phyloP scores from a whole-genome alignment of 176 grass and related monocot genomes.

The Calamus simplicifolius region DNA sequence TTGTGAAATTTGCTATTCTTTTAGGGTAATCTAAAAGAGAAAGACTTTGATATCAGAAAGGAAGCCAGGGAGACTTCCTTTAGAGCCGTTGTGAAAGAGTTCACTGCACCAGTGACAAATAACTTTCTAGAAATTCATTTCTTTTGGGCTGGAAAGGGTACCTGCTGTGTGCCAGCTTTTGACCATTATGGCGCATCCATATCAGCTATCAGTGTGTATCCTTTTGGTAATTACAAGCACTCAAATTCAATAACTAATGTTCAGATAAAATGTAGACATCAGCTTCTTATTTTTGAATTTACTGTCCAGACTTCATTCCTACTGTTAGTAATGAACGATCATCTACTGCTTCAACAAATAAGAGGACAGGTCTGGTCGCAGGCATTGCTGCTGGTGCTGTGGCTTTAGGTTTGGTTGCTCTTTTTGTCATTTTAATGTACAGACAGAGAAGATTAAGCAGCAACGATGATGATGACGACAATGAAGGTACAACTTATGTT shows the following conservation, averaged over 20 bases:
- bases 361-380: constrained; percentile 7
- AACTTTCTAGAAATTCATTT: constrained; percentile 37
- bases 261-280: not conserved
- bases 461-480: too few relatives aligned
- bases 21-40: too few relatives aligned
- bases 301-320: constrained; percentile 3
- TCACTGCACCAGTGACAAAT: constrained; percentile 16
- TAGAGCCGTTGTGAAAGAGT: constrained; percentile 12
- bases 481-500: not conserved
- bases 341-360: constrained; percentile 5
- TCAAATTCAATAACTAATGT: not conserved
- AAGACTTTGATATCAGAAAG: too few relatives aligned
- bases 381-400: constrained; percentile 7
- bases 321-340: constrained; percentile 5
- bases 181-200: constrained; percentile 21
- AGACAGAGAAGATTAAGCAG: not conserved
- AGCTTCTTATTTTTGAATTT: not conserved
- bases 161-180: constrained; percentile 19
- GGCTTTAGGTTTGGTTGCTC: constrained; percentile 8
- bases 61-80: not conserved
- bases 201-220: constrained; percentile 26
- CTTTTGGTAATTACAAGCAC: constrained; percentile 7
- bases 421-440: not conserved
- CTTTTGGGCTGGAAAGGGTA: constrained; percentile 31
- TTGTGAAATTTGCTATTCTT: too few relatives aligned